Base-by-base conservation (phyloP, 2,329 filamentous ascomycete genomes). In the Ascochyta koolunga region DNA sequence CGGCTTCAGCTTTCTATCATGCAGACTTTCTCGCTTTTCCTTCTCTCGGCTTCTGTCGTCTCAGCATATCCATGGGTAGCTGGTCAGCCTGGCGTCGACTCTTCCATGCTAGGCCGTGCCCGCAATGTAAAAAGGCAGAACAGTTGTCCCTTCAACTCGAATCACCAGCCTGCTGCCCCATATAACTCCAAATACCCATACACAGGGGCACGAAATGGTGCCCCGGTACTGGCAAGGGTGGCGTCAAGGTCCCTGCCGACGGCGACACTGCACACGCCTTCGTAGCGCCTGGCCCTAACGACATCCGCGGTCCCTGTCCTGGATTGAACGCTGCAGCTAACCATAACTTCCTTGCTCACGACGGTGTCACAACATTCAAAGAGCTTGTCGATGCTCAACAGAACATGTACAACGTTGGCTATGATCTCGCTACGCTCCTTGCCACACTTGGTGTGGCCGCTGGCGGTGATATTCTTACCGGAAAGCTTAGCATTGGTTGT, bases 331-430 rank as follows among this genome's bases (percentile, higher is more conserved):
- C 75, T 11, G 74, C 74, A 16, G 77, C 77, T 9, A 79, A 79
- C 52, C 62, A 66, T 21, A 61, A 68, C 36, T 79, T 79, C 66
- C 64, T 79, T 6, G 69, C 76, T 22, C 74, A 71, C 38, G 77
- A 79, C 45, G 78, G 77, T 29, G 71, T 80, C 37, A 71, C 69
- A 11, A 79, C 68, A 24, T 77, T 73, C 67, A 71, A 66, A 37
- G 77, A 79, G 60, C 70, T 79, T n/a, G 75, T 79, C 40, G 76
- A 78, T 55, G 76, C 76, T 27, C 75, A 78, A 40, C 77, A 79
- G 60, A 79, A 80, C 42, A 52, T 79, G 22, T 80, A 78, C 67
- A 79, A 79, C 32, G 72, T 79, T 19, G 75, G 69, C 41, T 78
- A 76, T 44, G 76, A 78, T 53, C 67, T 79, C 21, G 72, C 77